Conservation (phyloP, 75 land plant species). For the Isoetes taiwanensis region DNA sequence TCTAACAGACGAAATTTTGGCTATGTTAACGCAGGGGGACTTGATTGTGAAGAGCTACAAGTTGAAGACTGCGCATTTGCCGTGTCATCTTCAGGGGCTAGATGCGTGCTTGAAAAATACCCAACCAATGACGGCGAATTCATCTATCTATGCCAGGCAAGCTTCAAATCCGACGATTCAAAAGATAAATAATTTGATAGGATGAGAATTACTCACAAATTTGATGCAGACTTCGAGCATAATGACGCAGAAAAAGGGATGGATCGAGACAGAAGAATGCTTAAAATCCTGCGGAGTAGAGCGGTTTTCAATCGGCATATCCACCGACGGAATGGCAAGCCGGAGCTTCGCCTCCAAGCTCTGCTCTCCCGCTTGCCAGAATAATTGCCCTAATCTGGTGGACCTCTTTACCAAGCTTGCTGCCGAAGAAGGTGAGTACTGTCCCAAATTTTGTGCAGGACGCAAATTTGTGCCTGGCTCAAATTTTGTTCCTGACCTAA, state of each 20-base stretch:
- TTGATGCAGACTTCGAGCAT: conserved; percentile 47
- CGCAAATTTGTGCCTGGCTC: too few relatives aligned
- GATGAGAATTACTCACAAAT: conserved; percentile 10
- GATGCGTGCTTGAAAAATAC: too few relatives aligned
- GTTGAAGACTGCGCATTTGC: conserved; percentile 41
- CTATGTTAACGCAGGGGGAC: too few relatives aligned
- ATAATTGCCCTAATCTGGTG: conserved; percentile 56
- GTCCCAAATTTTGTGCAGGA: too few relatives aligned
- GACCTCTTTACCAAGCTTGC: conserved; percentile 63
- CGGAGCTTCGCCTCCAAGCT: conserved; percentile 30
- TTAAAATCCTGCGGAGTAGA: conserved; percentile 49
- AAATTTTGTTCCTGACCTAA: too few relatives aligned
- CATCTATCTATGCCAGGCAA: too few relatives aligned
- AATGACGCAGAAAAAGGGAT: too few relatives aligned
- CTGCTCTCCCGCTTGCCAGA: conserved; percentile 42
- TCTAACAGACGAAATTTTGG: too few relatives aligned
- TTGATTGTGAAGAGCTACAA: conserved; percentile 13
- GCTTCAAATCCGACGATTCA: too few relatives aligned
- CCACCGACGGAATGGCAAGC: conserved; percentile 45
- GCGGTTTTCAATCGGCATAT: conserved; percentile 40
- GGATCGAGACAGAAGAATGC: conserved; percentile 54
- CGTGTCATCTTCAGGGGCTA: conserved; percentile 35
- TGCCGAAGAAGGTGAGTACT: conserved; percentile 62
- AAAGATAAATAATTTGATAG: background rate
- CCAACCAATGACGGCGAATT: too few relatives aligned